Evolutionary conservation across 352 stramenopile species (phyloP).

Genomic region (Phytophthora vignae): DNA sequence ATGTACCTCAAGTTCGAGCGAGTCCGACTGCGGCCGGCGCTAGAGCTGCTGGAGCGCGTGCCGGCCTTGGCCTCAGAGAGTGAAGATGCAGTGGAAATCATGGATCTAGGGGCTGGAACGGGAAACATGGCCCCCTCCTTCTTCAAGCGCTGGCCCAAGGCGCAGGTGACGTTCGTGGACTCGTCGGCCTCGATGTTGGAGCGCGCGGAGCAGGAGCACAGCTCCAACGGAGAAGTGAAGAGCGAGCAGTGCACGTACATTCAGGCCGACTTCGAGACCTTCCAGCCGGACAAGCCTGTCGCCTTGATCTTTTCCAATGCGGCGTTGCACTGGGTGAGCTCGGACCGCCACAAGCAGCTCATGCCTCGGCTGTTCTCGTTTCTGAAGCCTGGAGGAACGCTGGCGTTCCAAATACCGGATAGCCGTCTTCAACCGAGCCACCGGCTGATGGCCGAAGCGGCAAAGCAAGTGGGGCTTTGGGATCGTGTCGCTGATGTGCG

Average conservation of each 20-base stretch:
- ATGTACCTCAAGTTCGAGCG: conserved; percentile 75
- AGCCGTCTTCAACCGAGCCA: conserved; percentile 66
- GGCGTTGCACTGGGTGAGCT: conserved; percentile 70
- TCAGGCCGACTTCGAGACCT: conserved; percentile 68
- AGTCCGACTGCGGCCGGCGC: conserved; percentile 62
- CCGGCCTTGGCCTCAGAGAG: conserved; percentile 26
- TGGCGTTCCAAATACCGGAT: conserved; percentile 84
- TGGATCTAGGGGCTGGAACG: conserved; percentile 73
- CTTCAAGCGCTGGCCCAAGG: conserved; percentile 57
- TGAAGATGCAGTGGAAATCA: conserved; percentile 40
- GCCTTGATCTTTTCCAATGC: conserved; percentile 84
- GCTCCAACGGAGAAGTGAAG: conserved; percentile 32
- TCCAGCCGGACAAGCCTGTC: conserved; percentile 41
- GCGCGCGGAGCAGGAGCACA: conserved; percentile 51
- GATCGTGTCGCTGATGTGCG: conserved; percentile 57
- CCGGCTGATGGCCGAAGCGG: conserved; percentile 63
- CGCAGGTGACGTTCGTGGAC: conserved; percentile 67
- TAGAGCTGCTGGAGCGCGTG: conserved; percentile 67
- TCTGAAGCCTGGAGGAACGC: conserved; percentile 70
- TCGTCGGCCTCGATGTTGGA: conserved; percentile 70
- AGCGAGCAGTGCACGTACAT: conserved; percentile 47
- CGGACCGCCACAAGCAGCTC: conserved; percentile 55
- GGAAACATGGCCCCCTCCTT: conserved; percentile 77
- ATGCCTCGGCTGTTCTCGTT: conserved; percentile 61
- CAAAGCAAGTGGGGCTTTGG: conserved; percentile 44